Base-by-base conservation (phyloP, 2,329 filamentous ascomycete species). In the Fusarium austroafricanum region DNA sequence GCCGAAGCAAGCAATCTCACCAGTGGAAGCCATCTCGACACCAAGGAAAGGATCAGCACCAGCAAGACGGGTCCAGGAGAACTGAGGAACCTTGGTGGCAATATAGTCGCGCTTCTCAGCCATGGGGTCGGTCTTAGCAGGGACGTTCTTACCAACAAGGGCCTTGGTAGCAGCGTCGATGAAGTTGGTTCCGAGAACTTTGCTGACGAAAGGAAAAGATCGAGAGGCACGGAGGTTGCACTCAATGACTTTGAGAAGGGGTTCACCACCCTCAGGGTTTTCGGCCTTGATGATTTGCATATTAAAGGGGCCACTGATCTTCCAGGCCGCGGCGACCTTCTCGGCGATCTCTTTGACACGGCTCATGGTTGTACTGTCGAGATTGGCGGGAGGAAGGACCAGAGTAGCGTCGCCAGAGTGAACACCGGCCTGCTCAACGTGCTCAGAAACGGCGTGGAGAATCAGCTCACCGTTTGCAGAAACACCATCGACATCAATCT, bases 211-310 rank as follows among this genome's bases (percentile, higher is more conserved):
- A 77, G 96, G 95, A 90, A 98, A 98, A 2, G 95, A 98, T 67
- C 95, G 94, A 62, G 95, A 98, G 58, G 95, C 96, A 79, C 95
- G 95, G 66, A 98, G 89, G 81, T 98, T 98, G 85, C 95, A 98
- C 83, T 98, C 95, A 68, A 98, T 98, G 75, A 98, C 95, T 86
- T 97, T 97, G 70, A 98, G 88, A 28, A 87, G 85, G 33, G 92
- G 88, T 76, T 91, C 87, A 56, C 90, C 90, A 59, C 92, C 92
- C 61, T 92, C 89, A 31, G 91, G 88, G 75, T 91, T 84, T 14
- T 92, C 86, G 35, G 92, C 93, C 84, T 97, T 97, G 87, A 99
- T 98, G 81, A 99, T 97, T 79, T 99, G 96, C 95, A 99, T 98
- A 87, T 99, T 99, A 89, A 98, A 99, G 61, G 96, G 96, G 55